Conservation (phyloP, 108 stramenopile species). For the Ochromonas danica region DNA sequence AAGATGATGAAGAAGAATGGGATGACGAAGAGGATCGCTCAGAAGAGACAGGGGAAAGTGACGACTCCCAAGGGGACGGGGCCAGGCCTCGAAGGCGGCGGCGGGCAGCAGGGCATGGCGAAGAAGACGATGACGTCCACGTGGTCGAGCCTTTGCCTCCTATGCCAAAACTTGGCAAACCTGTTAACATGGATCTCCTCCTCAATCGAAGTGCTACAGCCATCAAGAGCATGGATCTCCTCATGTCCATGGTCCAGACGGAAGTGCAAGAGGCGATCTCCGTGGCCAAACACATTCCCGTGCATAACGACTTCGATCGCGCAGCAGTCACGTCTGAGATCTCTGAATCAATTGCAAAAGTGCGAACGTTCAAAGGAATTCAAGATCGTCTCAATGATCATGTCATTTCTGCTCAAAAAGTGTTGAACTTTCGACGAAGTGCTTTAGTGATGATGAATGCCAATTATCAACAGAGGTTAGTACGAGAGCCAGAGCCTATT, state of each 20-base stretch:
- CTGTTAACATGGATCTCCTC: neutral
- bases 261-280: neutral
- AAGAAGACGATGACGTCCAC: too few relatives aligned
- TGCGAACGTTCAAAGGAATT: neutral
- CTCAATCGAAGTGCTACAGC: neutral
- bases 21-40: neutral
- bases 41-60: neutral
- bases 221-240: neutral
- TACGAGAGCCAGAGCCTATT: neutral
- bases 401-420: neutral
- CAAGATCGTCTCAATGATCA: neutral
- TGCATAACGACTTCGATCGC: neutral
- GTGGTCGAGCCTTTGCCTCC: too few relatives aligned
- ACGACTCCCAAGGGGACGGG: neutral
- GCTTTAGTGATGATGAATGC: neutral
- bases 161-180: neutral
- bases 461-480: neutral
- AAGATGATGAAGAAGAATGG: neutral
- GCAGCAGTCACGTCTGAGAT: neutral
- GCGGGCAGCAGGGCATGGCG: too few relatives aligned
- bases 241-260: neutral
- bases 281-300: neutral
- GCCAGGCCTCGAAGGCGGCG: too few relatives aligned
- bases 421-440: neutral
- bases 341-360: neutral